These are phyloP conservation scores for Cordyceps javanica DNA, from an alignment of 2,329 filamentous ascomycete species.

Conservation along the genomic window DNA sequence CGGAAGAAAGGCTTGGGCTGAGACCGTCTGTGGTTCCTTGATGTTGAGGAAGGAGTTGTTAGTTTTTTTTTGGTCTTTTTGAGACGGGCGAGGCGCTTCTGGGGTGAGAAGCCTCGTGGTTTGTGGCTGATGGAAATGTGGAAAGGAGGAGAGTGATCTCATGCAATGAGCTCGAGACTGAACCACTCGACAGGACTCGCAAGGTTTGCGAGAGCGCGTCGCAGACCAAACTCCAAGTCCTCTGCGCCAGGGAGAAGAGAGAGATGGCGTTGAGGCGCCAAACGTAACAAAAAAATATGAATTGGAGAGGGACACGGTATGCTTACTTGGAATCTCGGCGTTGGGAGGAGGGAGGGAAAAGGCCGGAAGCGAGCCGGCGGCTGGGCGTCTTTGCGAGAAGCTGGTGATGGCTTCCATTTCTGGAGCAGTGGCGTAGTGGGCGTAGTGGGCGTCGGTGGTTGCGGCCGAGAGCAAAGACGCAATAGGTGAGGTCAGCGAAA, in stretches of 20 bases:
- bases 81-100: too few species aligned
- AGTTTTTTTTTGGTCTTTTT: not conserved
- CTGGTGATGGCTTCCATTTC: constrained; percentile 26
- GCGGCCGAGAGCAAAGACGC: not conserved
- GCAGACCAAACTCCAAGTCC: too few species aligned
- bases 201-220: too few species aligned
- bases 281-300: not conserved
- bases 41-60: constrained; percentile 21
- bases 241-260: not conserved
- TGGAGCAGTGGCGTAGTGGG: not conserved
- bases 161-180: too few species aligned
- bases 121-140: too few species aligned
- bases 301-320: too few species aligned
- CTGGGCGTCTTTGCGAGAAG: constrained; percentile 29
- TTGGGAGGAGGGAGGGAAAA: constrained; percentile 31
- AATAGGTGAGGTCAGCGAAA: not conserved
- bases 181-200: too few species aligned
- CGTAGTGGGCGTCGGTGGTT: too few species aligned
- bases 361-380: constrained; percentile 27
- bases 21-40: constrained; percentile 54
- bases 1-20: constrained; percentile 54
- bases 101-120: too few species aligned
- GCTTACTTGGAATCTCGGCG: constrained; percentile 32
- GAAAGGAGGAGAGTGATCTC: too few species aligned
- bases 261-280: not conserved